These are phyloP conservation scores for Yamadazyma friedrichii DNA, from an alignment of 1,139 yeast genomes.

Conservation along the genomic window DNA sequence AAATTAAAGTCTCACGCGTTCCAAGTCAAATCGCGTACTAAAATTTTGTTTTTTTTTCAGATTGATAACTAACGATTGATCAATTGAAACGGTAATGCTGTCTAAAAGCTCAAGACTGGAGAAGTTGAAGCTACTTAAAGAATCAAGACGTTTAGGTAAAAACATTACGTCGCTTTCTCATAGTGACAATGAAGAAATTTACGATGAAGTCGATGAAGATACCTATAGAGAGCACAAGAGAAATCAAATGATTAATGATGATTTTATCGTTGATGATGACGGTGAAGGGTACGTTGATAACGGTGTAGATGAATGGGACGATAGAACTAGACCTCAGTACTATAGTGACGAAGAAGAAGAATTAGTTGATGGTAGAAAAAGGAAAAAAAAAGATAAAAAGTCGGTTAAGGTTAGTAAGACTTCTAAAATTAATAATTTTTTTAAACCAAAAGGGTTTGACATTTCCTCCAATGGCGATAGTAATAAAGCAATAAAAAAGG, in stretches of 20 bases:
- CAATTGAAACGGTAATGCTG: constrained; percentile 11
- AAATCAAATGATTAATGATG: constrained; percentile 80
- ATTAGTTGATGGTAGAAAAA: constrained; percentile 20
- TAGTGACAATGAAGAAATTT: constrained; percentile 47
- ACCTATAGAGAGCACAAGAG: constrained; percentile 75
- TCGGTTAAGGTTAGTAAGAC: constrained; percentile 45
- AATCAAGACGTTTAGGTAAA: constrained; percentile 39
- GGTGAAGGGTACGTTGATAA: constrained; percentile 90
- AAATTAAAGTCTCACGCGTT: not conserved
- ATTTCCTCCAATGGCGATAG: constrained; percentile 13
- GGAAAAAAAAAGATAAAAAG: constrained; percentile 29
- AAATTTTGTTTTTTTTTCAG: not conserved
- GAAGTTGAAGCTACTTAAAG: constrained; percentile 39
- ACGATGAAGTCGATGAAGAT: constrained; percentile 85
- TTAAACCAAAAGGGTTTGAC: constrained; percentile 36
- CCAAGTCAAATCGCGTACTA: not conserved
- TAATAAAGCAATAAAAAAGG: constrained; percentile 22
- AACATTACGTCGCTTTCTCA: constrained; percentile 21
- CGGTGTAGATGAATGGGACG: constrained; percentile 89
- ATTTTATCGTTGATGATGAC: constrained; percentile 90
- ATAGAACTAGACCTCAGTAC: constrained; percentile 46
- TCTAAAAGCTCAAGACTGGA: constrained; percentile 21
- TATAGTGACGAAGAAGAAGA: constrained; percentile 54
- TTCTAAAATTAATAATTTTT: constrained; percentile 54
- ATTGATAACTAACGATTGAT: not conserved